Base-by-base conservation (phyloP, 345 rosid genomes). In the Raphanus sativus region DNA sequence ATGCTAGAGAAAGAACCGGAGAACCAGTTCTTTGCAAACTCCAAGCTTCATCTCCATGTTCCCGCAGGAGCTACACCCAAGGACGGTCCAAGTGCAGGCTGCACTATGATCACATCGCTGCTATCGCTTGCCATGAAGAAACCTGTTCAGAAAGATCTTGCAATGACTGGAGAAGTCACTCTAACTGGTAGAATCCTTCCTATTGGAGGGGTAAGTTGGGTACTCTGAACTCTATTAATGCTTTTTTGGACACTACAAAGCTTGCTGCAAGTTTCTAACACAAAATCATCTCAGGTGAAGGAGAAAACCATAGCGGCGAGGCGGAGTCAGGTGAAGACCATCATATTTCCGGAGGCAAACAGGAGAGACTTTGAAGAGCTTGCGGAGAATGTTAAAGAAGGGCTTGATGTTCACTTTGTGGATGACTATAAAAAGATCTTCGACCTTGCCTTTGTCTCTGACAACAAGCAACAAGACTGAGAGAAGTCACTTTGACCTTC, bases 31-130 rank as follows among this genome's bases (percentile, higher is more conserved):
- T 52, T 52, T 52, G 58, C 58, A 16, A 52, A 52, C 58, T 52
- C 58, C 58, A 52, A 52, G 58, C 58, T 52, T 15, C 58, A 52
- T 52, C 58, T 52, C 58, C 58, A 52, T 52, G 58, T 52, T 52
- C 58, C 58, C 15, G 58, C 58, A 52, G 58, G 58, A 16, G 58
- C 58, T 2, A 52, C 58, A 52, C 58, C 58, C 24, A 52, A 52
- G 58, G 58, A 52, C 25, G 58, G 58, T 52, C 58, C 58, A 6
- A 52, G 58, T 52, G 58, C 58, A 15, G 58, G 58, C 25, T 52
- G 58, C 58, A 52, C 58, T 16, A 52, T 52, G 58, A 52, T 52
- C 9, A 52, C 58, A 2, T 52, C 58, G 2, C 15, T 52, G 58
- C 24, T 52, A 15, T 52, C 58, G 15, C 58, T 52, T 52, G 24